Base-by-base conservation (phyloP, 176 grass and related monocot species). In the Lolium multiflorum region DNA sequence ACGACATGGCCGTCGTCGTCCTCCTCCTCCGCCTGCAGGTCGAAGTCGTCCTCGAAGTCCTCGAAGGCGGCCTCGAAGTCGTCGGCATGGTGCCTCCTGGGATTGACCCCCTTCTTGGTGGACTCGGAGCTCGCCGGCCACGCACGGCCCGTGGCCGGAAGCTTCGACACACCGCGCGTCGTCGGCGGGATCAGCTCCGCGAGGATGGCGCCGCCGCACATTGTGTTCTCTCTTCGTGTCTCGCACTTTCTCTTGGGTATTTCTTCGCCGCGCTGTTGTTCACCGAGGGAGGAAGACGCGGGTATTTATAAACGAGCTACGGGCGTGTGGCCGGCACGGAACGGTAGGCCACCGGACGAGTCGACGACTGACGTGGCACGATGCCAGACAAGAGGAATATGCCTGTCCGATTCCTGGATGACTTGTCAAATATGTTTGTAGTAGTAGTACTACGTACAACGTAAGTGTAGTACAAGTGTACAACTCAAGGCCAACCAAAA, bases 121-220 rank as follows among this genome's bases (percentile, higher is more conserved):
- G 56, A 21, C 56, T 14, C 11, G 62, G 71, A 80, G 47, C 82
- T 55, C 16, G 25, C 89, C 66, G 80, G 58, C 84, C 81, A 91
- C 44, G 85, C 58, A 67, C 84, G 70, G 48, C 62, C 10, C 3
- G 44, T 65, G 20, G 72, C 55, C 22, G 49, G 81, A 73, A 39
- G 82, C 77, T 83, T 90, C 74, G 61, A 50, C 66, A 64, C 74
- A 55, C 9, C 81, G 14, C 76, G 47, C 76, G 55, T 73, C 46
- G 78, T 62, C 25, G 81, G 22, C 54, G 85, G 90, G 73, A 91
- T 95, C 37, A 92, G 65, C 60, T 93, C 88, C 9, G 91, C 56
- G 41, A 95, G 83, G 43, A 95, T 93, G 75, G 93, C 93, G 57
- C 93, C 93, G 39, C 93, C 93, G 50, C 93, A 95, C 91, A 95